Base-by-base conservation (phyloP, 495 filamentous ascomycete genomes). In the Beverwykella pulmonaria region DNA sequence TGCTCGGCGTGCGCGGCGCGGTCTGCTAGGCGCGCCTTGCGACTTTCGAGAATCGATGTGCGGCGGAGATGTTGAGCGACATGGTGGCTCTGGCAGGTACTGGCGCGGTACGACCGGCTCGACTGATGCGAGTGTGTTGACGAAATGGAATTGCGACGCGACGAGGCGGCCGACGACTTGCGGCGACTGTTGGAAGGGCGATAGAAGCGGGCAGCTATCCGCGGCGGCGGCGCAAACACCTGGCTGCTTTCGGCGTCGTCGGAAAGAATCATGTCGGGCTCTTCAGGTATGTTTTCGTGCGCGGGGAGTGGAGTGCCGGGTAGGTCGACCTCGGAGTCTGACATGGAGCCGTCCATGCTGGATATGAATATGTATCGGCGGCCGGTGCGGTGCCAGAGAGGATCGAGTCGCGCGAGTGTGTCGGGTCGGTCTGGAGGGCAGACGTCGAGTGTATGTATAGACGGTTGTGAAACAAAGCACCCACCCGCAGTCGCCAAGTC, bases 1-100 rank as follows among this genome's bases (percentile, higher is more conserved):
- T 96, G 93, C 75, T 98, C 94, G 52, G 92, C 94, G 79, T 98
- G 92, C 47, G 92, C 91, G 12, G 93, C 95, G 47, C 93, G 86
- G 75, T 96, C 94, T 57, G 95, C 94, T 26, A 98, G 84, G 50
- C 93, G 87, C 7, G 92, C 94, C 75, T 96, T 97, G 44, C 94
- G 90, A 71, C 85, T 90, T 76, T 98, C 93, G 61, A 98, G 83
- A 58, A 98, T 96, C 25, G 92, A 93, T 8, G 90, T 88, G 50
- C 93, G 90, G 30, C 93, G 92, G 39, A 97, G 84, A 72, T 97
- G 91, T 73, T 96, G 92, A 32, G 91, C 92, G 59, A 96, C 81
- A 76, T 93, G 84, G 70, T 90, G 90, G 75, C 90, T 89, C 75
- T 92, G 89, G 7, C 86, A 83, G 27, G 85, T 54, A 56, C 84